These are phyloP conservation scores for Suillus subluteus DNA, from an alignment of 768 basidiomycete genomes.

Conservation along the genomic window DNA sequence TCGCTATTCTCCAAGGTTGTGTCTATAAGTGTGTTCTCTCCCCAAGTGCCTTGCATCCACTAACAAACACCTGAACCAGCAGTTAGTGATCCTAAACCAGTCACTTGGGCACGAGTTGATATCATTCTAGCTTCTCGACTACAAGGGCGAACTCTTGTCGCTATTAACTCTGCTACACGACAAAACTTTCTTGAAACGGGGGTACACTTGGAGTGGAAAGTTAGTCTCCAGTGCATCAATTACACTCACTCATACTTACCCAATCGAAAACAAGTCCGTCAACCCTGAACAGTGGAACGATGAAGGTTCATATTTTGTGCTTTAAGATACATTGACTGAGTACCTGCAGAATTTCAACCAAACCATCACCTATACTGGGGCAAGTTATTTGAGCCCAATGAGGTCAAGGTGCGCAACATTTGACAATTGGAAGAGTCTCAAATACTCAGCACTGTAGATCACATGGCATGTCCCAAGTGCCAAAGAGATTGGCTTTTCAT, in stretches of 20 bases:
- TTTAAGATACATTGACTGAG: slow-evolving; percentile 6
- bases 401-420: slow-evolving; percentile 60
- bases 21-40: slow-evolving; percentile 67
- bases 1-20: slow-evolving; percentile 78
- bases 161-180: slow-evolving; percentile 67
- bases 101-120: not conserved
- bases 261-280: slow-evolving; percentile 78
- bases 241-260: slow-evolving; percentile 81
- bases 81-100: slow-evolving; percentile 33
- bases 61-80: slow-evolving; percentile 4
- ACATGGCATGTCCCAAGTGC: slow-evolving; percentile 78
- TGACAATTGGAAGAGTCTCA: not conserved
- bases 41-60: not conserved
- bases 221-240: slow-evolving; percentile 71
- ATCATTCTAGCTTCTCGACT: slow-evolving; percentile 55
- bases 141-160: slow-evolving; percentile 62
- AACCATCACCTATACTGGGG: slow-evolving; percentile 83
- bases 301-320: slow-evolving; percentile 48
- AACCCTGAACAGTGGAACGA: slow-evolving; percentile 78
- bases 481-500: slow-evolving; percentile 74
- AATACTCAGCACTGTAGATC: slow-evolving; percentile 42
- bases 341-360: slow-evolving; percentile 58
- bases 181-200: slow-evolving; percentile 78
- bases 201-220: slow-evolving; percentile 82
- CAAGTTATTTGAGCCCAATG: slow-evolving; percentile 68